phyloP scores from a whole-genome alignment of 352 stramenopile genomes.

The Aphanomyces stellatus region DNA sequence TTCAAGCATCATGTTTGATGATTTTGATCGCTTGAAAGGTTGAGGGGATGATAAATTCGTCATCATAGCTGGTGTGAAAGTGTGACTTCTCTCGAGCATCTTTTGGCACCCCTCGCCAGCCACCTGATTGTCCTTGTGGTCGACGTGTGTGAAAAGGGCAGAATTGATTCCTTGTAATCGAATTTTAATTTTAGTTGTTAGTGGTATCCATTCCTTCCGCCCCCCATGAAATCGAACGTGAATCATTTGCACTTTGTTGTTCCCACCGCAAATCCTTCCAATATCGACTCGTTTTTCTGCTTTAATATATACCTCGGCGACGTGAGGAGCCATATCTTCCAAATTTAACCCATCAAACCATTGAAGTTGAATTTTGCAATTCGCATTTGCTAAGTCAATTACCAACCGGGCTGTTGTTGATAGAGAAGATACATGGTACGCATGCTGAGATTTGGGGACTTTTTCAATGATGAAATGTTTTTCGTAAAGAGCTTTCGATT shows the following conservation, averaged over 20 bases:
- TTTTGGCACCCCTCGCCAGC: neutral
- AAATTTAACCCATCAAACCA: neutral
- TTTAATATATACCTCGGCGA: slow-evolving; percentile 10
- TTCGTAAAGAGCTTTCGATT: neutral
- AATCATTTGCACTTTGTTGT: neutral
- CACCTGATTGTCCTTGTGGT: neutral
- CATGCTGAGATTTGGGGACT: neutral
- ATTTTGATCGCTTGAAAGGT: neutral
- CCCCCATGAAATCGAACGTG: slow-evolving; percentile 10
- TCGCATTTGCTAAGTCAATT: neutral
- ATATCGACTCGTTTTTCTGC: neutral
- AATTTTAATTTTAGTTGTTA: slow-evolving; percentile 14
- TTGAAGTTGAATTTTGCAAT: slow-evolving; percentile 3
- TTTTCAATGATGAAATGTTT: neutral
- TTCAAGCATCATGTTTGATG: neutral
- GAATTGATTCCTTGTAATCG: neutral
- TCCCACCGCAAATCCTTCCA: neutral
- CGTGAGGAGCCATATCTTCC: neutral
- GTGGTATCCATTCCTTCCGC: slow-evolving; percentile 4
- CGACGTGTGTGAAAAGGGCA: neutral
- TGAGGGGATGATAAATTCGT: neutral
- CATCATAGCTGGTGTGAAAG: neutral
- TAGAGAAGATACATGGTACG: neutral
- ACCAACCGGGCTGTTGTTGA: neutral
- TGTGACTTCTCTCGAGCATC: neutral